Conservation (phyloP, 2,329 filamentous ascomycete species). For the Sporothrix curviconia region DNA sequence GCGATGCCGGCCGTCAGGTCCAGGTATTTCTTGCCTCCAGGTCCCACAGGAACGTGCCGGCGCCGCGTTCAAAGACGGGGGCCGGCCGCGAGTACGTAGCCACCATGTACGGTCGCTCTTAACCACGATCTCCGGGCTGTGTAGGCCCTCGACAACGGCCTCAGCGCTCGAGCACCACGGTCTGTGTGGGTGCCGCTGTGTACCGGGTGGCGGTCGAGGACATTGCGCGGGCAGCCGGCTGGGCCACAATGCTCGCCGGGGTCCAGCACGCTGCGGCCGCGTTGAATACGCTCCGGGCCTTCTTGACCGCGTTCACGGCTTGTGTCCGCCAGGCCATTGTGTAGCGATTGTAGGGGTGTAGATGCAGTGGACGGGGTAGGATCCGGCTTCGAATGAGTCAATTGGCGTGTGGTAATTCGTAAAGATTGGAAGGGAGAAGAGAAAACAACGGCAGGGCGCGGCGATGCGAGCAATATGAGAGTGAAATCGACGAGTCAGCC, state of each 20-base stretch:
- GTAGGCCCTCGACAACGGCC: neutral
- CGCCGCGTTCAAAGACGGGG: constrained; percentile 81
- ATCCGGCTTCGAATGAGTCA: too few species aligned
- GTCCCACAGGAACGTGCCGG: constrained; percentile 86
- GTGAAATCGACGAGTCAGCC: neutral
- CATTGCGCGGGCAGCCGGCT: constrained; percentile 1
- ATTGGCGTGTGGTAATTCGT: too few species aligned
- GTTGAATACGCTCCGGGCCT: constrained; percentile 7
- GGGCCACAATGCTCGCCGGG: neutral
- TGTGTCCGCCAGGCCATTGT: constrained; percentile 18
- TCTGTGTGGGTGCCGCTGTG: neutral
- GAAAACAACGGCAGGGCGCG: neutral
- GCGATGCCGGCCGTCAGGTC: constrained; percentile 96
- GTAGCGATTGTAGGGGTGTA: neutral
- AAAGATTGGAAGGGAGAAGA: neutral
- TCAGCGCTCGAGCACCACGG: neutral
- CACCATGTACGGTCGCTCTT: constrained; percentile 83
- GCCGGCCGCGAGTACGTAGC: constrained; percentile 87
- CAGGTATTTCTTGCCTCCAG: constrained; percentile 79
- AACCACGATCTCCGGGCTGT: constrained; percentile 64
- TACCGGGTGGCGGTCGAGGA: neutral
- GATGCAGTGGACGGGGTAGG: neutral
- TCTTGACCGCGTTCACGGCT: constrained; percentile 13
- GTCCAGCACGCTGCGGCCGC: neutral
- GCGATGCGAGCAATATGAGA: neutral